A percentile compares a stretch with the other conserved stretches of the same genome.
Conservation (phyloP, 805 yeast species). For the Kodamaea kaohsiungensis region DNA sequence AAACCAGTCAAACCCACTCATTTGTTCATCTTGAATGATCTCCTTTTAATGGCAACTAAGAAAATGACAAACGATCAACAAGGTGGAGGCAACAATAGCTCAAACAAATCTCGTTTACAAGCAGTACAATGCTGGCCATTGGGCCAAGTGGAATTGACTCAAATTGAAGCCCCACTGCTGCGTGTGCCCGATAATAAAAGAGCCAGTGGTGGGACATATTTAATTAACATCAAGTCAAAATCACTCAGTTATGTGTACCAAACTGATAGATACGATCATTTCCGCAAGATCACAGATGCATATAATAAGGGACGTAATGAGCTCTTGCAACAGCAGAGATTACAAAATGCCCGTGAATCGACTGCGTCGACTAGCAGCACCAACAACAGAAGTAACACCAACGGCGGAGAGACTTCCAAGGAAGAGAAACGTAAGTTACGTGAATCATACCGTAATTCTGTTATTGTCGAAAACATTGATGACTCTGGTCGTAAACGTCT, state of each 20-base stretch:
- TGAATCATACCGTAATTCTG: conserved; percentile 51
- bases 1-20: conserved; percentile 77
- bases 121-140: conserved; percentile 83
- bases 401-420: conserved; percentile 19
- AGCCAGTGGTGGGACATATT: conserved; percentile 27
- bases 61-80: conserved; percentile 34
- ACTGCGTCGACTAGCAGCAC: conserved; percentile 4
- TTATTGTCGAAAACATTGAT: conserved; percentile 40
- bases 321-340: conserved; percentile 31
- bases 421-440: conserved; percentile 42
- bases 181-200: conserved; percentile 15
- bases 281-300: conserved; percentile 51
- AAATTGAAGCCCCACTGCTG: conserved; percentile 30
- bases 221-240: conserved; percentile 49
- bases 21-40: conserved; percentile 75
- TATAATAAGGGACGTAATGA: conserved; percentile 65
- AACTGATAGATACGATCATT: conserved; percentile 62
- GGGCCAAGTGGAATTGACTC: conserved; percentile 53
- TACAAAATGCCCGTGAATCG: conserved; percentile 17
- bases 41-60: conserved; percentile 70
- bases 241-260: conserved; percentile 56
- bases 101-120: conserved; percentile 46
- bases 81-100: conserved; percentile 13
- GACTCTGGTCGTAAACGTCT: conserved; percentile 29
- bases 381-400: not conserved